Conservation (phyloP, 2,329 filamentous ascomycete species). For the Colletotrichum sp. region DNA sequence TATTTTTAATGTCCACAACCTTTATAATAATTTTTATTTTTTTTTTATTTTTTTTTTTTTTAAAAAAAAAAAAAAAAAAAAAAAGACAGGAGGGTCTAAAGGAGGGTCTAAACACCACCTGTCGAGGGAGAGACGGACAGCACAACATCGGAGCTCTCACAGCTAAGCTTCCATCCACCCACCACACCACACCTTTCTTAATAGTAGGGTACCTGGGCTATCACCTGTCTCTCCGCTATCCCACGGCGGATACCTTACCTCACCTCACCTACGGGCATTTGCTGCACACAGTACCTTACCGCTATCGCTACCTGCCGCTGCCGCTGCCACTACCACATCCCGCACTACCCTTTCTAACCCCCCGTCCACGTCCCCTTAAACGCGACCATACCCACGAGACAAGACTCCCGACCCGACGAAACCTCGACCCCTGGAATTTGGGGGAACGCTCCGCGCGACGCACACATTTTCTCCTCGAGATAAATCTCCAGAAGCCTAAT, state of each 20-base stretch:
- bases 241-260: neutral
- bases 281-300: neutral
- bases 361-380: neutral
- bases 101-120: neutral
- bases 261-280: neutral
- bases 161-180: neutral
- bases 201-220: neutral
- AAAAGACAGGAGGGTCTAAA: neutral
- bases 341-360: neutral
- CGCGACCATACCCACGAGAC: slow-evolving; percentile 8
- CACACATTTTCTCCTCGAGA: neutral
- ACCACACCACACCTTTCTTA: neutral
- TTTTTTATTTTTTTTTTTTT: too few species aligned
- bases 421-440: neutral
- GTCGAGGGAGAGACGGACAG: neutral
- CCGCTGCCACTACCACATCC: neutral
- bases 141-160: neutral
- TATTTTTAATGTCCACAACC: too few species aligned
- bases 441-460: neutral
- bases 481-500: neutral
- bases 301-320: neutral
- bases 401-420: neutral
- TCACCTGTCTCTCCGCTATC: neutral
- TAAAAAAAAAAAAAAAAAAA: neutral
- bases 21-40: too few species aligned